Evolutionary conservation across 495 filamentous ascomycete genomes (phyloP).

Genomic region (Aspergillus mulundensis): DNA sequence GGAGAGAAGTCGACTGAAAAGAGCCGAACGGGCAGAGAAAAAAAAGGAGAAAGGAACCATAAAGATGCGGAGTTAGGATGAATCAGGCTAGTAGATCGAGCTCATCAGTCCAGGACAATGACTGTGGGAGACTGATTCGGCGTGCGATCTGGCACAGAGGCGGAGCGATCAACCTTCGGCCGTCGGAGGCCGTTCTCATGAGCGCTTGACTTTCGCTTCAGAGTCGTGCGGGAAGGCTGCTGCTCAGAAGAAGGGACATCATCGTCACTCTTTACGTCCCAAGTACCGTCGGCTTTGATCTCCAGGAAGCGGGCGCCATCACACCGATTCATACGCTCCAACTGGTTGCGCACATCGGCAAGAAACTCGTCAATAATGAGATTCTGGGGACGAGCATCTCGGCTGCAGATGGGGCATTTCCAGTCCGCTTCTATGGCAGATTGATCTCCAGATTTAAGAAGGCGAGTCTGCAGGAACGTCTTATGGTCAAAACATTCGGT

Average conservation of each 20-base stretch:
- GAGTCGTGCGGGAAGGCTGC: background rate
- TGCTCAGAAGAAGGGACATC: conserved; percentile 13
- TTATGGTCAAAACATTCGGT: conserved; percentile 86
- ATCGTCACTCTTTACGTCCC: conserved; percentile 40
- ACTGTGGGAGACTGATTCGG: conserved; percentile 18
- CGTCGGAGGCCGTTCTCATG: background rate
- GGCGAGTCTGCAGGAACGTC: conserved; percentile 67
- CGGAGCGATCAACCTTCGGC: conserved; percentile 13
- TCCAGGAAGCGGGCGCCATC: conserved; percentile 53
- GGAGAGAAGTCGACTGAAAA: background rate
- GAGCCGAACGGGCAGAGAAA: background rate
- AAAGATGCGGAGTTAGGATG: background rate
- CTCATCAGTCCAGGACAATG: conserved; percentile 32
- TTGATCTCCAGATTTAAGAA: conserved; percentile 43
- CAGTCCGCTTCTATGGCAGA: conserved; percentile 64
- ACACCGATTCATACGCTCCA: conserved; percentile 37
- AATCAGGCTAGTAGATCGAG: background rate
- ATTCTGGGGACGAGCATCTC: conserved; percentile 66
- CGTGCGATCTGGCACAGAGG: background rate
- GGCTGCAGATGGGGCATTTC: conserved; percentile 75
- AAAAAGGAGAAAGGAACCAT: conserved; percentile 2
- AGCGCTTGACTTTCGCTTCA: conserved; percentile 10
- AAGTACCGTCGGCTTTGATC: conserved; percentile 55
- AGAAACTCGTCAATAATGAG: conserved; percentile 71
- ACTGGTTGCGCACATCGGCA: conserved; percentile 46